A percentile compares a stretch with the other conserved stretches of the same genome.
Conservation (phyloP, 2,329 filamentous ascomycete species). For the Colletotrichum sojae region DNA sequence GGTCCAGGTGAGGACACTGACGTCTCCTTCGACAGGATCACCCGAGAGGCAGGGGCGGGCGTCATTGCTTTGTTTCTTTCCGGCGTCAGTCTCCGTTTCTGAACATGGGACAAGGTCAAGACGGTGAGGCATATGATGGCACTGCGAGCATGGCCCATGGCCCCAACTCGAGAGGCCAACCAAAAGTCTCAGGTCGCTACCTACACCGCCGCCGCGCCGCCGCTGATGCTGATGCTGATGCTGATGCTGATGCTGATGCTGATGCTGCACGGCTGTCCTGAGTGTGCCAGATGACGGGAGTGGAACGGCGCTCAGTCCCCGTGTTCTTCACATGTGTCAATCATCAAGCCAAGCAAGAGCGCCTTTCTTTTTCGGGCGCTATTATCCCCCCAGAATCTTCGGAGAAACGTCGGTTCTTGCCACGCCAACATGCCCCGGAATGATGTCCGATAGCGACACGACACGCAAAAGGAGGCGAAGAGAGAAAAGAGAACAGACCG, state of each 20-base stretch:
- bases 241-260: neutral
- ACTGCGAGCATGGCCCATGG: no score
- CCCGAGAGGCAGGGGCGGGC: neutral
- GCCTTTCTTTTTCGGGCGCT: neutral
- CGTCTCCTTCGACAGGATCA: neutral
- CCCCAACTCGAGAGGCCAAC: conserved; percentile 6
- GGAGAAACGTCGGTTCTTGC: neutral
- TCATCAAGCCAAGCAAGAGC: conserved; percentile 12
- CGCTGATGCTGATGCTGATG: neutral
- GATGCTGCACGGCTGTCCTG: conserved; percentile 16
- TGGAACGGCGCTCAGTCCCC: conserved; percentile 22
- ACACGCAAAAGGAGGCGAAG: neutral
- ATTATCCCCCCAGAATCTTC: neutral
- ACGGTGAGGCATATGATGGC: neutral
- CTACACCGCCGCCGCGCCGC: neutral
- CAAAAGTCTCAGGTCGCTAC: conserved; percentile 5
- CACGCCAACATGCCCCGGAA: neutral
- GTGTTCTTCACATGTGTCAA: conserved; percentile 14
- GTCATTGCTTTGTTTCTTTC: conserved; percentile 4
- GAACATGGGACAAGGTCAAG: conserved; percentile 32
- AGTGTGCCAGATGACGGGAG: conserved; percentile 3
- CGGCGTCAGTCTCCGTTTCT: conserved; percentile 28
- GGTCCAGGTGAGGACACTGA: no score
- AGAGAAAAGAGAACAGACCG: neutral
- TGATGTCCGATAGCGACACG: neutral